phyloP scores from a whole-genome alignment of 2,329 filamentous ascomycete species.

The Diplodia intermedia region DNA sequence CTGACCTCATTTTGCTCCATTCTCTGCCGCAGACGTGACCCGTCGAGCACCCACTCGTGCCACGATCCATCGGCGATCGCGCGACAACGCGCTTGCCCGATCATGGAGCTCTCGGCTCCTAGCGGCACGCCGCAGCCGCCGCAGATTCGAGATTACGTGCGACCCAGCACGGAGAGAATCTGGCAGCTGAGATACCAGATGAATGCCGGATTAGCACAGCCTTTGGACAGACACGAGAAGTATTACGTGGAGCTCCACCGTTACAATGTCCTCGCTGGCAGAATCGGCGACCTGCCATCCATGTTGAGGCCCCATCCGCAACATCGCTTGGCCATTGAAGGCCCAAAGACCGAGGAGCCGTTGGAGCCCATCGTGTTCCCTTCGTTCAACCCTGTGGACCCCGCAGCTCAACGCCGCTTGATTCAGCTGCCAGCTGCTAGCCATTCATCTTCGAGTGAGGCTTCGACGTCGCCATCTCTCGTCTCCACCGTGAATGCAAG shows the following conservation, averaged over 20 bases:
- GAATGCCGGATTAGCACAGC: slow-evolving; percentile 2
- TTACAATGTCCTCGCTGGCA: not conserved
- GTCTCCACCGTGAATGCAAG: not conserved
- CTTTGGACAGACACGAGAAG: not conserved
- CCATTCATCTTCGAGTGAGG: not conserved
- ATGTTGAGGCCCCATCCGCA: not conserved
- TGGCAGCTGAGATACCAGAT: not conserved
- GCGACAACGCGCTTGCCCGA: not conserved
- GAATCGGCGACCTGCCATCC: not conserved
- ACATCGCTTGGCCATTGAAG: not conserved
- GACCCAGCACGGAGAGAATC: not conserved
- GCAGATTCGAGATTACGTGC: not conserved
- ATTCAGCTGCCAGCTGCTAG: not conserved
- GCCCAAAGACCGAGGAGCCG: not conserved
- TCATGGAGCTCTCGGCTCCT: not conserved
- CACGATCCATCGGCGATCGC: not conserved
- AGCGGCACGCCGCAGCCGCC: too few species aligned
- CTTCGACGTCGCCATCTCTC: not conserved
- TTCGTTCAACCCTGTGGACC: not conserved
- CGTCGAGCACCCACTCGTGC: not conserved
- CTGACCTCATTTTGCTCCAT: not conserved
- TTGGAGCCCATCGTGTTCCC: not conserved
- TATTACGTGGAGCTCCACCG: slow-evolving; percentile 8
- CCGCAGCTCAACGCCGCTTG: not conserved
- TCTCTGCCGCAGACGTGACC: too few species aligned